Base-by-base conservation (phyloP, 495 filamentous ascomycete species). In the Xylaria palmicola region DNA sequence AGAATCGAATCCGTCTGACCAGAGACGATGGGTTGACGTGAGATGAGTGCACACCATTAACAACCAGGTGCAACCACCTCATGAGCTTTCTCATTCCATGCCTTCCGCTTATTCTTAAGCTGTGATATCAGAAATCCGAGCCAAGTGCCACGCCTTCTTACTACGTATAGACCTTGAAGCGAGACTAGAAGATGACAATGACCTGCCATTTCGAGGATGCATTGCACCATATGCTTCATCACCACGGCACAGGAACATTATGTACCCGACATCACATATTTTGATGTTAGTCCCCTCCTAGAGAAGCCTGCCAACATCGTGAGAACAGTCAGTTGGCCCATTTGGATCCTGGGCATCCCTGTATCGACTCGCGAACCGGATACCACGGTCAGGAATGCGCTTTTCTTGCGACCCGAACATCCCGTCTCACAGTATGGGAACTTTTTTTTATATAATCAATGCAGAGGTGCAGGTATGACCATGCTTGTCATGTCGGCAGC, bases 181-280 rank as follows among this genome's bases (percentile, higher is more conserved):
- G 53, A 44, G 39, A 56, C 43, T 15, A 41, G 26, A 26, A 43
- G 22, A 55, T 43, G 29, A n/a, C 22, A 41, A 8, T 10, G 17
- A 56, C 53, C 53, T 44, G 51, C 53, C 27, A 30, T 22, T 44
- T 44, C 13, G 39, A 43, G 39, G 34, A 19, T 22, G 53, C 10
- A 44, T 32, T 32, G 8, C 30, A 53, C 3, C 12, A 24, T 19
- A 39, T 1, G 50, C 19, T 26, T 19, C 9, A 10, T 12, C 17
- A 26, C 32, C 12, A n/a, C n/a, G 13, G 12, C 10, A 7, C 37
- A 19, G 37, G 20, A 39, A 26, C 15, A 9, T 9, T 17, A n/a
- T 9, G 30, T 30, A 12, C 24, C 20, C 5, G 15, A 10, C 8
- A 53, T 37, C 9, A 37, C 29, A 53, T 36, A 24, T 24, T 19